Evolutionary conservation across 2,329 filamentous ascomycete species (phyloP), one percentile per base, ranked within the genome.

Genomic region (Cercospora janseana): DNA sequence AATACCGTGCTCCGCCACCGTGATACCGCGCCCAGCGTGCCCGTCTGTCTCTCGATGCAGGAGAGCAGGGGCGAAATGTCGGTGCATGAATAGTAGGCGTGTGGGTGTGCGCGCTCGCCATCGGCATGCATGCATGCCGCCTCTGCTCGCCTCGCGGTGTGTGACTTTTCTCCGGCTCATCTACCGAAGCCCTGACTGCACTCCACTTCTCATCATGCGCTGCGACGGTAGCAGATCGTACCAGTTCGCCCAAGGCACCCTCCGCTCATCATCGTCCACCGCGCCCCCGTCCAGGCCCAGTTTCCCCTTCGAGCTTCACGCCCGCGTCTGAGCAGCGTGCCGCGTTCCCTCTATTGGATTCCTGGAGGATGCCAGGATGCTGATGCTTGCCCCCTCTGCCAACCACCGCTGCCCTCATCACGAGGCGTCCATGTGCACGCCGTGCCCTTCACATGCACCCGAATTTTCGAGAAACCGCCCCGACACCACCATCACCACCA

Each of bases 171-270:
- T n/a, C n/a, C 49, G 49, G 43, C 18, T 47, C 34, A 34, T 52
- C 8, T 24, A 18, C 43, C 43, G 42, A 46, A 46, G 26, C 49
- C 49, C 43, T 48, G 16, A 8, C 16, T 49, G 50, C 50, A 52
- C 49, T 52, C 49, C 49, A 48, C 49, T 48, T 38, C n/a, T n/a
- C n/a, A n/a, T n/a, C 23, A 44, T 34, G 32, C 28, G 35, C 49
- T 52, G 40, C 49, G 15, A 49, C 50, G 37, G 38, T 52, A 45
- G 29, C 50, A 52, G 42, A 48, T 46, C 45, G 50, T 29, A 34
- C 45, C 26, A 42, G n/a, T n/a, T n/a, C n/a, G n/a, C n/a, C n/a
- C n/a, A n/a, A n/a, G n/a, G n/a, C n/a, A n/a, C n/a, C n/a, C n/a
- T n/a, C n/a, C n/a, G n/a, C n/a, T n/a, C n/a, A n/a, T n/a, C n/a